These are phyloP conservation scores for Podosphaera aphanis DNA, from an alignment of 2,329 filamentous ascomycete genomes.

Conservation along the genomic window DNA sequence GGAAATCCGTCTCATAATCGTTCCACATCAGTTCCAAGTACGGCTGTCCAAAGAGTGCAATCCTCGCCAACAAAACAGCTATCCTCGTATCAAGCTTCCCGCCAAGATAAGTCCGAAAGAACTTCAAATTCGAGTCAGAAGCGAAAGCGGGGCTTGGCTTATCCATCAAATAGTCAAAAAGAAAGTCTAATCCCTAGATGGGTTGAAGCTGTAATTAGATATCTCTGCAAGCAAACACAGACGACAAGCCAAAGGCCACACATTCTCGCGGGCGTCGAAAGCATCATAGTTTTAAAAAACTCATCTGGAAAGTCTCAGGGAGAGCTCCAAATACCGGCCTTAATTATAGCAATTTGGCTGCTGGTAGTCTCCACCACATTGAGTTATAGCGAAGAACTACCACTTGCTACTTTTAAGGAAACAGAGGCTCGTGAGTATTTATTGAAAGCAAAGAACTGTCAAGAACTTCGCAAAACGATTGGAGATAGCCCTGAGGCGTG, in stretches of 20 bases:
- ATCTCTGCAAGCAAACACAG: slow-evolving; percentile 37
- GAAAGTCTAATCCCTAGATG: slow-evolving; percentile 28
- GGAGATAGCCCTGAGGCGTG: slow-evolving; percentile 23
- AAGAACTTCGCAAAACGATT: slow-evolving; percentile 21
- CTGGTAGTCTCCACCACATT: slow-evolving; percentile 32
- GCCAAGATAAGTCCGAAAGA: slow-evolving; percentile 1
- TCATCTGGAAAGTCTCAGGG: slow-evolving; percentile 3
- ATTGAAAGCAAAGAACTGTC: slow-evolving; percentile 17
- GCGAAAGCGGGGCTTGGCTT: slow-evolving; percentile 8
- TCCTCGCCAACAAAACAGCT: neutral
- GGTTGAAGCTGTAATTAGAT: slow-evolving; percentile 45
- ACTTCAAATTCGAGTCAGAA: slow-evolving; percentile 4
- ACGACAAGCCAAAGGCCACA: slow-evolving; percentile 43
- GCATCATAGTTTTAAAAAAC: slow-evolving; percentile 16
- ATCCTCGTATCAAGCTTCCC: neutral
- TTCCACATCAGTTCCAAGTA: slow-evolving; percentile 3
- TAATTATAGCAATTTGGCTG: slow-evolving; percentile 37
- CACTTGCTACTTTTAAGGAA: slow-evolving; percentile 23
- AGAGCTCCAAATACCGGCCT: slow-evolving; percentile 23
- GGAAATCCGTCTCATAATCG: slow-evolving; percentile 11
- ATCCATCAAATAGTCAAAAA: slow-evolving; percentile 7
- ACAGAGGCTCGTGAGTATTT: slow-evolving; percentile 25
- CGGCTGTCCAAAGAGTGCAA: slow-evolving; percentile 1
- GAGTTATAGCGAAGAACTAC: slow-evolving; percentile 15
- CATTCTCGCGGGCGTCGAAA: slow-evolving; percentile 49